Conservation (phyloP, 257 asterid species). For the Prunella vulgaris region DNA sequence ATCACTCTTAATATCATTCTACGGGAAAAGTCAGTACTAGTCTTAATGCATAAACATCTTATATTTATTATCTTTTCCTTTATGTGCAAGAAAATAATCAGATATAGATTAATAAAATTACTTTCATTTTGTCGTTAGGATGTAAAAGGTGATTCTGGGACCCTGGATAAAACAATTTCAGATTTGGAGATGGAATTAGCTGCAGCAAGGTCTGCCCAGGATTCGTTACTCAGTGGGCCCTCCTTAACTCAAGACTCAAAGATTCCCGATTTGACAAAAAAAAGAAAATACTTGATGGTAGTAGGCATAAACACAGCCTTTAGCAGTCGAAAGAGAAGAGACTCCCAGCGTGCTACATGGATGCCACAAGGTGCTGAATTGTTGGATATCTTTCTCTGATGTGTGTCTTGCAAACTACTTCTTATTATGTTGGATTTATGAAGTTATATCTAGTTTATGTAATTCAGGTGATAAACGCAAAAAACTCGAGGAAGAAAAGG, state of each 20-base stretch:
- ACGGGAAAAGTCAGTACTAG: not conserved
- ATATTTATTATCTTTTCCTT: no score
- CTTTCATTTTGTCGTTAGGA: constrained; percentile 37
- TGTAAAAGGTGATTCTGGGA: constrained; percentile 44
- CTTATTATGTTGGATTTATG: not conserved
- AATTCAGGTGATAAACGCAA: constrained; percentile 38
- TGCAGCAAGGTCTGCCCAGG: constrained; percentile 77
- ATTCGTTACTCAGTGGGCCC: constrained; percentile 62
- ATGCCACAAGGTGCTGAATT: constrained; percentile 66
- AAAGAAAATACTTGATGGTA: constrained; percentile 80
- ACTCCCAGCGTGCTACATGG: constrained; percentile 90
- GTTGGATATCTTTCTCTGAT: constrained; percentile 12
- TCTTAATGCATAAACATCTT: not conserved
- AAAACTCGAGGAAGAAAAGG: constrained; percentile 50
- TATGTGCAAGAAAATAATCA: not conserved
- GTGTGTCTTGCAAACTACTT: not conserved
- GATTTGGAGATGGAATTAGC: constrained; percentile 87
- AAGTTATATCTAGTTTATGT: constrained; percentile 10
- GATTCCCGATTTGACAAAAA: constrained; percentile 48
- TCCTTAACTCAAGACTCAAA: constrained; percentile 55
- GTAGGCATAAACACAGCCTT: constrained; percentile 84
- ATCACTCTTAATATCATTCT: not conserved
- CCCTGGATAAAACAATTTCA: constrained; percentile 68
- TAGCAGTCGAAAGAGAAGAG: constrained; percentile 91
- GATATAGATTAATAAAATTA: not conserved